Evolutionary conservation across 169 alveolate genomes (phyloP).

Genomic region (Ichthyophthirius multifiliis): DNA sequence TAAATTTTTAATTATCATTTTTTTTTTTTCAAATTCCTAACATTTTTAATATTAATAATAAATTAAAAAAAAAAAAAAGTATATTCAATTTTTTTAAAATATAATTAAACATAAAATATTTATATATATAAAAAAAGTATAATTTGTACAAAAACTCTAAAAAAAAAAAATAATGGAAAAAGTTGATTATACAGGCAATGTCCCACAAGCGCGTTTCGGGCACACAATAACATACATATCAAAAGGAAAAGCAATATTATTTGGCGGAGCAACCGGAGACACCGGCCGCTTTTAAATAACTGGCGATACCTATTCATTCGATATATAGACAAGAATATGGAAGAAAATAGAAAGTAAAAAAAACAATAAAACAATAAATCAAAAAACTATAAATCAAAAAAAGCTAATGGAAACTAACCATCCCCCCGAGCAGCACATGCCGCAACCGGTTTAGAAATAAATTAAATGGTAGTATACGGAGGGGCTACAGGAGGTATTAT

Average conservation of each 20-base stretch:
- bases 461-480: constrained; percentile 96
- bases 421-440: constrained; percentile 99
- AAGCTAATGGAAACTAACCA: constrained; percentile 84
- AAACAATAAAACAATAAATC: no score
- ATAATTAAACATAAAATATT: no score
- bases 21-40: no score
- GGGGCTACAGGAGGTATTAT: constrained; percentile 98
- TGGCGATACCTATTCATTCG: constrained; percentile 93
- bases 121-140: no score
- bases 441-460: constrained; percentile 94
- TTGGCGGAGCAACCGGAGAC: constrained; percentile 65
- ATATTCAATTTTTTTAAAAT: no score
- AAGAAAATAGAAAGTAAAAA: constrained; percentile 80
- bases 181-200: constrained; percentile 50
- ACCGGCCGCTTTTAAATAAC: constrained; percentile 97
- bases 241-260: constrained; percentile 36
- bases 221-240: constrained; percentile 60
- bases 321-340: constrained; percentile 87
- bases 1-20: no score
- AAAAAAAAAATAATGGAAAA: no score
- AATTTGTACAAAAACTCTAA: no score
- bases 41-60: no score
- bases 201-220: constrained; percentile 70
- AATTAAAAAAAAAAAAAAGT: no score
- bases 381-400: no score